A percentile compares a stretch with the other conserved stretches of the same genome.
phyloP scores from a whole-genome alignment of 805 yeast genomes.

The Candida ovalis region DNA sequence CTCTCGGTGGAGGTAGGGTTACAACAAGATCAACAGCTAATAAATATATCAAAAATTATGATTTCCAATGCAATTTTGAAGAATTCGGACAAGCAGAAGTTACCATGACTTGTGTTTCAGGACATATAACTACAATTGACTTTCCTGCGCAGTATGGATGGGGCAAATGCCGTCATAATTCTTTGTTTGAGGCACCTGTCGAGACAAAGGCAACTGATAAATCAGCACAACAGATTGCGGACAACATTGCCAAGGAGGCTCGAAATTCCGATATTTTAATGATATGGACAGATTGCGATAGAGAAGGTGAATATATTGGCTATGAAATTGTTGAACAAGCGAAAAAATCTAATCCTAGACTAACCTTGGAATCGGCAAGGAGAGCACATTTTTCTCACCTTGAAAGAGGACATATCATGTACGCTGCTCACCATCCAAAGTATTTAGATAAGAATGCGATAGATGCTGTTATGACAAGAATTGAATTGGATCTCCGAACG shows the following conservation, averaged over 20 bases:
- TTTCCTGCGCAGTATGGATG: slow-evolving; percentile 60
- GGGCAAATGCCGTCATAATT: slow-evolving; percentile 63
- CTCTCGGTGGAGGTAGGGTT: slow-evolving; percentile 70
- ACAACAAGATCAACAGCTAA: slow-evolving; percentile 44
- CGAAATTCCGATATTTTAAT: slow-evolving; percentile 57
- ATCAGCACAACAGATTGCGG: slow-evolving; percentile 43
- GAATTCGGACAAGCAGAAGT: slow-evolving; percentile 64
- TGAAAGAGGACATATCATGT: slow-evolving; percentile 66
- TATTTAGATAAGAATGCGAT: slow-evolving; percentile 64
- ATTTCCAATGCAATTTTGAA: slow-evolving; percentile 65
- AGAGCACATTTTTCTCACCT: slow-evolving; percentile 87
- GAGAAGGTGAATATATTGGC: slow-evolving; percentile 95
- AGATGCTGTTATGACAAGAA: slow-evolving; percentile 80
- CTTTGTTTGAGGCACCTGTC: slow-evolving; percentile 69
- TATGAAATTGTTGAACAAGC: slow-evolving; percentile 78
- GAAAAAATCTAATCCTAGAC: slow-evolving; percentile 39
- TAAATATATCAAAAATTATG: slow-evolving; percentile 75
- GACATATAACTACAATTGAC: slow-evolving; percentile 69
- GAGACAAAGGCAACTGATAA: slow-evolving; percentile 32
- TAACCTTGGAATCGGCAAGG: slow-evolving; percentile 49
- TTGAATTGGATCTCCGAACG: slow-evolving; percentile 82
- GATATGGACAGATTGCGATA: slow-evolving; percentile 99
- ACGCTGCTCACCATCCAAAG: slow-evolving; percentile 71
- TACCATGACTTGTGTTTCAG: slow-evolving; percentile 89
- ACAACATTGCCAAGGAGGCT: slow-evolving; percentile 68